These are phyloP conservation scores for Apiotrichum laibachii DNA, from an alignment of 1,284 basidiomycete species.

Conservation along the genomic window DNA sequence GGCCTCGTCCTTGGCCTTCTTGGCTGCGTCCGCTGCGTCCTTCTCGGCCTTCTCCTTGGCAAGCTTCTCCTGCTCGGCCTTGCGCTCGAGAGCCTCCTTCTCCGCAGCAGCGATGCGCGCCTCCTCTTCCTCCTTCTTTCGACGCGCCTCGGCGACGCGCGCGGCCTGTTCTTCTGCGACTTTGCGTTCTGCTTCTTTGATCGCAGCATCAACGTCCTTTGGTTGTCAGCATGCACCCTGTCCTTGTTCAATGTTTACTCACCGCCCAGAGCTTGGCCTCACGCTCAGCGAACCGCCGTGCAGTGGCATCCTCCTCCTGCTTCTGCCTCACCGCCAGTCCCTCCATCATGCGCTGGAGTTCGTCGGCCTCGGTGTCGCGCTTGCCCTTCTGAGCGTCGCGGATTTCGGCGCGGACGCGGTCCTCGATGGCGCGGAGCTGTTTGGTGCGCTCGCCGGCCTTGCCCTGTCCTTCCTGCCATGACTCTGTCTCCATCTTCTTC, in stretches of 20 bases:
- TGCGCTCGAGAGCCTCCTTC: constrained; percentile 25
- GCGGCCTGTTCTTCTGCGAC: constrained; percentile 24
- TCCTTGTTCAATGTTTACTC: constrained; percentile 12
- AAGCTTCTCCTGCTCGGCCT: constrained; percentile 27
- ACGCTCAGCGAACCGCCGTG: constrained; percentile 33
- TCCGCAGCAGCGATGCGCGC: constrained; percentile 26
- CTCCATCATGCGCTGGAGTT: constrained; percentile 35
- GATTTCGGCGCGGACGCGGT: constrained; percentile 18
- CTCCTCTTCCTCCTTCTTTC: constrained; percentile 27
- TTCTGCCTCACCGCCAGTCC: constrained; percentile 33
- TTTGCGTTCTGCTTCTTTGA: constrained; percentile 23
- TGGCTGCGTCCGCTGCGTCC: constrained; percentile 20
- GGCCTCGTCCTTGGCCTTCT: constrained; percentile 17
- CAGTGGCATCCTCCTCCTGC: constrained; percentile 35
- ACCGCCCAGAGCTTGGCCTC: constrained; percentile 42
- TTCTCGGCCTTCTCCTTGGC: constrained; percentile 25
- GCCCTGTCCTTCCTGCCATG: constrained; percentile 25
- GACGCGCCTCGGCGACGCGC: constrained; percentile 14
- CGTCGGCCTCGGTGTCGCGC: constrained; percentile 31
- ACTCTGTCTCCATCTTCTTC: constrained; percentile 35
- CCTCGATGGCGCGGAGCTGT: constrained; percentile 10
- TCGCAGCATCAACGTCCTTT: constrained; percentile 42
- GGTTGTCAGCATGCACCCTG: background rate
- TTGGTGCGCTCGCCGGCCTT: constrained; percentile 6
- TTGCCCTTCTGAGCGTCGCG: constrained; percentile 14